Base-by-base conservation (phyloP, 805 yeast genomes). In the Candida stauntonica region DNA sequence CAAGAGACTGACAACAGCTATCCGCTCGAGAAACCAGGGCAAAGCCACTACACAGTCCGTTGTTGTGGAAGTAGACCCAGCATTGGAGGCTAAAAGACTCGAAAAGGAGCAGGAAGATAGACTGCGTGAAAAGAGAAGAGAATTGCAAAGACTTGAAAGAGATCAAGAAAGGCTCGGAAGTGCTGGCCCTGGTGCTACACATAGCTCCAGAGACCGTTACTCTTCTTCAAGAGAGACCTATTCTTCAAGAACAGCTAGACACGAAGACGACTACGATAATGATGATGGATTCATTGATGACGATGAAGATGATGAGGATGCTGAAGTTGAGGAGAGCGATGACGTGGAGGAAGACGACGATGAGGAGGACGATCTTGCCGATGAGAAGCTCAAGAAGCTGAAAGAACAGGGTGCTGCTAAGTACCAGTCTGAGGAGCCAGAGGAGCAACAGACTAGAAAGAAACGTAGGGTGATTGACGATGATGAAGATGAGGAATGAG, bases 1-100 rank as follows among this genome's bases (percentile, higher is more conserved):
- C 60, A 72, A 76, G 50, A 77, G 79, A 55, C 71, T 93, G 47
- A 86, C 96, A 3, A 73, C 74, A 45, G 86, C 87, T 3, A 77
- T 83, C 7, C 58, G 59, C 20, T 60, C 67, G 21, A 63, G 62
- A 47, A 55, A 59, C 39, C 58, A 56, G 20, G 48, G 52, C 13
- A 62, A 57, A 35, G 50, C 53, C 13, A 66, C 65, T 13, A 68
- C 68, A 5, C 69, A 67, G 42, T 58, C 64, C 9, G 63, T 61
- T 35, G 62, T 66, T 20, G 60, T 67, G 11, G 62, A 61, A 32
- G 69, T 71, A 39, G 94, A 85, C 63, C 94, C 93, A 1, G 77
- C 80, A 57, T 61, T 77, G 52, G 81, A 75, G 46, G 81, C 82
- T 45, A 72, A 77, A 57, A 71, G 72, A 51, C 71, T 81, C 31